These are phyloP conservation scores for Cylindrodendrum hubeiense DNA, from an alignment of 2,329 filamentous ascomycete species.

Conservation along the genomic window DNA sequence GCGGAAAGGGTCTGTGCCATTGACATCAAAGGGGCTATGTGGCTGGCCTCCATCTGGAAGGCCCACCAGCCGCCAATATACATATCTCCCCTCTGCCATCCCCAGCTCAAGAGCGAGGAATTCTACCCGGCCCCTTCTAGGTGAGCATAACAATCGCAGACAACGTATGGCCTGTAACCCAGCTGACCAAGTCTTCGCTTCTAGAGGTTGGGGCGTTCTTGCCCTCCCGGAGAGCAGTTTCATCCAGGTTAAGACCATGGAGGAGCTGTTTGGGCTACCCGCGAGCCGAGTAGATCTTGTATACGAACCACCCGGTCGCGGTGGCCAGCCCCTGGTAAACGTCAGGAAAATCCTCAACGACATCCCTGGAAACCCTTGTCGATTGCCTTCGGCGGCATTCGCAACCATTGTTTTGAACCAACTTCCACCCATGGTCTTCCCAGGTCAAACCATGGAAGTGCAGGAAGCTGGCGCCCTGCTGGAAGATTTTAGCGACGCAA, in stretches of 20 bases:
- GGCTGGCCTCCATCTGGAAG: slow-evolving; percentile 67
- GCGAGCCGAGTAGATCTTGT: slow-evolving; percentile 34
- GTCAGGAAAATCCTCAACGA: slow-evolving; percentile 40
- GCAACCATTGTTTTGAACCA: slow-evolving; percentile 20
- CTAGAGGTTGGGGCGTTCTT: slow-evolving; percentile 63
- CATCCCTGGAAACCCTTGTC: slow-evolving; percentile 49
- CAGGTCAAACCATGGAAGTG: slow-evolving; percentile 20
- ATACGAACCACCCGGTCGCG: slow-evolving; percentile 21
- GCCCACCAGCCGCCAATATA: slow-evolving; percentile 42
- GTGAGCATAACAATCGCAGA: slow-evolving; percentile 31
- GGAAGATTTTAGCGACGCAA: slow-evolving; percentile 26
- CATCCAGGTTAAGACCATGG: slow-evolving; percentile 48
- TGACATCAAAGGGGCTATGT: slow-evolving; percentile 62
- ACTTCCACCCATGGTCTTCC: slow-evolving; percentile 28
- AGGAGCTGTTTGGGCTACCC: slow-evolving; percentile 50
- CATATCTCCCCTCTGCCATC: slow-evolving; percentile 39
- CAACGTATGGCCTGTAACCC: not conserved
- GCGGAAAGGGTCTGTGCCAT: slow-evolving; percentile 64
- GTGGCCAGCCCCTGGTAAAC: slow-evolving; percentile 42
- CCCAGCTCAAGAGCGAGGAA: slow-evolving; percentile 46
- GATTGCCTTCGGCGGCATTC: slow-evolving; percentile 5
- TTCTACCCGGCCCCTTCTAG: slow-evolving; percentile 43
- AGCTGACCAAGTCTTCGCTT: slow-evolving; percentile 11
- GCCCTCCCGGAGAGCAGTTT: slow-evolving; percentile 60
- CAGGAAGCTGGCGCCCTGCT: slow-evolving; percentile 25